Conservation (phyloP, 164 flowering plant genomes). For the Berberis thunbergii region DNA sequence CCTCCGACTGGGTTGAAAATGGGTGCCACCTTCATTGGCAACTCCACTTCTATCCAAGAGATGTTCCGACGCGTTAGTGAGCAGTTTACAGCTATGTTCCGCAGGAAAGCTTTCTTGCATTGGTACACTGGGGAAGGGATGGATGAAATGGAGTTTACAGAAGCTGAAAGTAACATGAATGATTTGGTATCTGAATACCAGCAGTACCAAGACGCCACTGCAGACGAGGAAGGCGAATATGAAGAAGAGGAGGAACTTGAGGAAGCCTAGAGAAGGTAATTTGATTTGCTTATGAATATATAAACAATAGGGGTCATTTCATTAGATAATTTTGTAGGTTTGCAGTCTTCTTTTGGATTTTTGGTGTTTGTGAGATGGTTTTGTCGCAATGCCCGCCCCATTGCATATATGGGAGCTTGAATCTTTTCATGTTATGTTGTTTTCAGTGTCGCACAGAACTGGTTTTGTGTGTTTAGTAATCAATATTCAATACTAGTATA, state of each 20-base stretch:
- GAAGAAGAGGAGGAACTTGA: conserved; percentile 21
- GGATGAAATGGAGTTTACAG: conserved; percentile 45
- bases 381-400: neutral
- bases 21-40: conserved; percentile 45
- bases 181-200: conserved; percentile 46
- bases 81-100: conserved; percentile 52
- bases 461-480: too few species aligned
- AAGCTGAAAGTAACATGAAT: conserved; percentile 43
- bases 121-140: conserved; percentile 47
- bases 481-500: too few species aligned
- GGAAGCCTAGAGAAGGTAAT: conserved; percentile 1
- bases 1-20: conserved; percentile 42
- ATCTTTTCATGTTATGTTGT: too few species aligned
- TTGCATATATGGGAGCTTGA: too few species aligned
- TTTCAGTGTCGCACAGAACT: too few species aligned
- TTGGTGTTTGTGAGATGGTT: neutral
- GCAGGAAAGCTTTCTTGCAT: conserved; percentile 51
- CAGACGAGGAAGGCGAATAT: conserved; percentile 37
- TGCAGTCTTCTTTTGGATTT: neutral
- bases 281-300: neutral
- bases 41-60: conserved; percentile 44
- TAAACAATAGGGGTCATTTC: neutral
- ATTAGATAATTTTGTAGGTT: neutral
- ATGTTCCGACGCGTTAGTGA: conserved; percentile 48
- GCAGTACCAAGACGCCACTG: conserved; percentile 45